phyloP scores from a whole-genome alignment of 345 rosid species.

The Acer negundo region DNA sequence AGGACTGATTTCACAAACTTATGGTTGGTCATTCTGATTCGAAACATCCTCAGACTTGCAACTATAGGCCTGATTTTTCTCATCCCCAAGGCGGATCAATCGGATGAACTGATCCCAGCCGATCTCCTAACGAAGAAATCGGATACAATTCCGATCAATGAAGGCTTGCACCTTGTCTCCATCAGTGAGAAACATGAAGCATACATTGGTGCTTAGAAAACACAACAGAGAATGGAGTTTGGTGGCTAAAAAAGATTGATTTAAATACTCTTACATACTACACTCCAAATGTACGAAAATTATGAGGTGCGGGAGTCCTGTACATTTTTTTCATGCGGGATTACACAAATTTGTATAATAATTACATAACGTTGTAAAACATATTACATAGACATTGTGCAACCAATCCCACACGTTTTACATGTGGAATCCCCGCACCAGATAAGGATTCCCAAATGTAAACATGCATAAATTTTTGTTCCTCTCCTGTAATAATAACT shows the following conservation, averaged over 20 bases:
- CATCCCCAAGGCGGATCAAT: conserved; percentile 53
- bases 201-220: not conserved
- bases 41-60: conserved; percentile 56
- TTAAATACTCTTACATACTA: too few species aligned
- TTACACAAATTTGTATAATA: too few species aligned
- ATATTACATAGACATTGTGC: too few species aligned
- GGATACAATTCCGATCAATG: conserved; percentile 16
- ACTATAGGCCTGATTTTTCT: conserved; percentile 72
- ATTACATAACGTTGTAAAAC: too few species aligned
- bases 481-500: not conserved
- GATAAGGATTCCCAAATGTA: too few species aligned
- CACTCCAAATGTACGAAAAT: too few species aligned
- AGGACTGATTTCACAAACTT: conserved; percentile 62
- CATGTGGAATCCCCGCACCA: too few species aligned
- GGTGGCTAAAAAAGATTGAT: not conserved
- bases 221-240: not conserved
- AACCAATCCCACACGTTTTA: too few species aligned
- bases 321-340: too few species aligned
- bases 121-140: conserved; percentile 29
- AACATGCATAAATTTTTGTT: not conserved
- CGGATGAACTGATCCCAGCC: conserved; percentile 42
- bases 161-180: conserved; percentile 45
- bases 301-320: too few species aligned
- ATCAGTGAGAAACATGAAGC: conserved; percentile 7
- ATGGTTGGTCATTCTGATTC: conserved; percentile 61